Evolutionary conservation across 768 basidiomycete species (phyloP), one percentile per base, ranked within the genome.

Genomic region (Termitomyces eurrhizus): DNA sequence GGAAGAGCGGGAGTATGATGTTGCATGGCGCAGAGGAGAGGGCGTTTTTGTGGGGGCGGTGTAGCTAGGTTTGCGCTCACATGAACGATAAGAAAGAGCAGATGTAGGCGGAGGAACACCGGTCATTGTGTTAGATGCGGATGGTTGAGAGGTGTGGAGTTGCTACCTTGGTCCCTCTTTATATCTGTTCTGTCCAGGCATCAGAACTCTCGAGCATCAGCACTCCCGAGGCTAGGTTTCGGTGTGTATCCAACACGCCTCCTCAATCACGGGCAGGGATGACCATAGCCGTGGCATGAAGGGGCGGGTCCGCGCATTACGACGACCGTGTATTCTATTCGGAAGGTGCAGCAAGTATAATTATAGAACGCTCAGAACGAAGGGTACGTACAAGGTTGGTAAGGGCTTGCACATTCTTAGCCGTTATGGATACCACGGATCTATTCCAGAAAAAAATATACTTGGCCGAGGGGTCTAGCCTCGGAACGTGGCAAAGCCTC

Each of bases 291-390:
- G 46, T 51, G 50, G 58, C 57, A 49, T 52, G 59, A 62, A 64
- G 66, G 52, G 53, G 53, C 57, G 54, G 65, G 52, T 49, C 61
- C 62, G 45, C 61, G 63, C 60, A 39, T 62, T 67, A 59, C 57
- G 26, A 59, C 57, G 57, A 16, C 41, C 57, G 57, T 62, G 37
- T 39, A 55, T 62, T 61, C 60, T 56, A 61, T 51, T 56, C 60
- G 60, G 56, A 61, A 61, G 54, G 60, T 61, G 60, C 16, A 36
- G 45, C 50, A 56, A 60, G 37, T 37, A 56, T 61, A 61, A 59
- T 53, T 62, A 33, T 57, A 62, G 61, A 62, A 41, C 35, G 39
- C 57, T 53, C 51, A 62, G 29, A 65, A 65, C 52, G 56, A 59
- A 55, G 60, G 32, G 64, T 55, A 62, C 61, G 57, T 62, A 62